These are phyloP conservation scores for Pseudogymnoascus sp. DNA, from an alignment of 2,329 filamentous ascomycete species.

Conservation along the genomic window DNA sequence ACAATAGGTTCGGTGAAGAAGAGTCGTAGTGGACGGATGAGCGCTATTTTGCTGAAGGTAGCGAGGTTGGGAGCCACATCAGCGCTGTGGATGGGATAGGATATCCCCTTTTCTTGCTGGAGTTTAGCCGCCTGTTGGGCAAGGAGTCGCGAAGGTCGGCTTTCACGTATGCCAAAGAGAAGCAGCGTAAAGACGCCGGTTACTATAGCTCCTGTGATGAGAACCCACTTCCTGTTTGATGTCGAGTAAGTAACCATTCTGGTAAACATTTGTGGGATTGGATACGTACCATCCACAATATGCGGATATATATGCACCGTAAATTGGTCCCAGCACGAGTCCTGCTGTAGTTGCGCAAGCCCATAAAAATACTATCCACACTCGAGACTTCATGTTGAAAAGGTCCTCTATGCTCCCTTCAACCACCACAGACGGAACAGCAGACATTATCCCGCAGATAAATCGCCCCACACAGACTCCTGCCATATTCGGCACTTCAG, in stretches of 20 bases:
- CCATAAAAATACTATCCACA: slow-evolving; percentile 42
- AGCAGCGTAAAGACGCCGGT: slow-evolving; percentile 30
- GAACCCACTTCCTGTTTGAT: slow-evolving; percentile 36
- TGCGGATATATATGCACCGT: slow-evolving; percentile 35
- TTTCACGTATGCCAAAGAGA: slow-evolving; percentile 35
- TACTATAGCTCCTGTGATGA: slow-evolving; percentile 35
- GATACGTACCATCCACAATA: slow-evolving; percentile 30
- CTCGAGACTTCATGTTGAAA: slow-evolving; percentile 37
- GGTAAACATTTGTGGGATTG: background rate
- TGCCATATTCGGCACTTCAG: slow-evolving; percentile 30
- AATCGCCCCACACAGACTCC: slow-evolving; percentile 36
- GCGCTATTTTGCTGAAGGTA: slow-evolving; percentile 33
- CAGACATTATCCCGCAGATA: slow-evolving; percentile 37
- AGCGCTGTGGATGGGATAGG: slow-evolving; percentile 30
- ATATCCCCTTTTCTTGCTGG: slow-evolving; percentile 23
- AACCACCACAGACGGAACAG: slow-evolving; percentile 40
- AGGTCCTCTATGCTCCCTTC: slow-evolving; percentile 44
- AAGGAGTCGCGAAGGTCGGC: slow-evolving; percentile 37
- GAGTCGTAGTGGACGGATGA: slow-evolving; percentile 35
- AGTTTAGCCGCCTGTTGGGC: slow-evolving; percentile 29
- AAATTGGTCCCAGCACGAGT: slow-evolving; percentile 37
- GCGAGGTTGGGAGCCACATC: slow-evolving; percentile 32
- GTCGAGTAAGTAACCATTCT: background rate
- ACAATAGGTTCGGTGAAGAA: slow-evolving; percentile 42
- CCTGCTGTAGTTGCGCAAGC: slow-evolving; percentile 36